These are phyloP conservation scores for Penicillium sp. DNA, from an alignment of 2,329 filamentous ascomycete species.

Conservation along the genomic window DNA sequence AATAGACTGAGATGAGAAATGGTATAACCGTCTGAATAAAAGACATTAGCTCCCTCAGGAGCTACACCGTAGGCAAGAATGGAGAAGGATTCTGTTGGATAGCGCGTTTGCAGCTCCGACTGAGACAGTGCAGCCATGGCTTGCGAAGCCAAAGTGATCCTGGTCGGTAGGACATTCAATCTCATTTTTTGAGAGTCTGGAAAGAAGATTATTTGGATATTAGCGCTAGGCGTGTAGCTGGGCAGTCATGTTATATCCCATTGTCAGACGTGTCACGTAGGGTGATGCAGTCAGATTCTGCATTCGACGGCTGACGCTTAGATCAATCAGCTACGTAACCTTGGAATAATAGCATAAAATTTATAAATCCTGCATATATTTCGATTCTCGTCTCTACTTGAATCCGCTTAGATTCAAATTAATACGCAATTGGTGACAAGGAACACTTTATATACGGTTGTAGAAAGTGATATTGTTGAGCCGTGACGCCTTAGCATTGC, in stretches of 20 bases:
- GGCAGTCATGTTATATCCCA: not conserved
- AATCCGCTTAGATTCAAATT: not conserved
- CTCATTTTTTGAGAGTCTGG: conserved; percentile 6
- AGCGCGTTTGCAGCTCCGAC: conserved; percentile 9
- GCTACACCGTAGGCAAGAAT: conserved; percentile 13
- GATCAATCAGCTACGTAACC: not conserved
- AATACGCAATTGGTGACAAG: not conserved
- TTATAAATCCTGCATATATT: not conserved
- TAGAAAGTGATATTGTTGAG: not conserved
- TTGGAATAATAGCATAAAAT: not conserved
- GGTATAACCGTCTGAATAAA: conserved; percentile 15
- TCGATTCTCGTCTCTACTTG: not conserved
- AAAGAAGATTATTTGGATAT: not conserved
- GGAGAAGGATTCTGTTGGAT: conserved; percentile 11
- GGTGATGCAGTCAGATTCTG: not conserved
- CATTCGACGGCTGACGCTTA: not conserved
- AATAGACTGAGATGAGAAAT: too few species aligned
- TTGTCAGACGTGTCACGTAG: not conserved
- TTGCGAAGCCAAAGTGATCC: conserved; percentile 7
- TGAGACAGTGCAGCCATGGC: conserved; percentile 2
- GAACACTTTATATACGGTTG: not conserved
- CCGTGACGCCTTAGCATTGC: not conserved
- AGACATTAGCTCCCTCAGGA: conserved; percentile 3
- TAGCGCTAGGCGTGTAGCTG: not conserved
- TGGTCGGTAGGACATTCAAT: not conserved